Conservation (phyloP, 192 early-diverging fungal species). For the Haplosporangium gracile region DNA sequence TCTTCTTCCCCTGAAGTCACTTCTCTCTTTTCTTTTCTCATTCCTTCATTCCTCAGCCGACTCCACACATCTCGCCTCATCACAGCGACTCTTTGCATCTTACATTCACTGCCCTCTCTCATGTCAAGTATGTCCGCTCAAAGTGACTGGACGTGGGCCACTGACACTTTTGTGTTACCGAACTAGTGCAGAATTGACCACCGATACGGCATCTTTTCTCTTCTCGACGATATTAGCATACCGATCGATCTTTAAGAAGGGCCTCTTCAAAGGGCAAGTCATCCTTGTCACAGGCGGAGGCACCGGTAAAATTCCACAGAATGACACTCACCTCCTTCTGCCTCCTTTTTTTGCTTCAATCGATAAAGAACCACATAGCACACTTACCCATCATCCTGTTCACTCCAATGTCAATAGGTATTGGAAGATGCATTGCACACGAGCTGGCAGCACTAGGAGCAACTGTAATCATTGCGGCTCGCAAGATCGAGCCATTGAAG, state of each 20-base stretch:
- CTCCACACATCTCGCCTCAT: not conserved
- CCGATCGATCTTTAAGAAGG: conserved; percentile 31
- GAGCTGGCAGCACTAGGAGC: conserved; percentile 27
- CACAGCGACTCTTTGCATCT: not conserved
- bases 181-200: not conserved
- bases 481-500: conserved; percentile 28
- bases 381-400: not conserved
- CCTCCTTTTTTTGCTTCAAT: not conserved
- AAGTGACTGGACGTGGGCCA: not conserved
- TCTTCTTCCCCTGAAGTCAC: not conserved
- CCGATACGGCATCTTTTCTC: not conserved
- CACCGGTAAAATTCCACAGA: conserved; percentile 18
- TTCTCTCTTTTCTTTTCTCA: not conserved
- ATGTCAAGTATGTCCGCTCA: not conserved
- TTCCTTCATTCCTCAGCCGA: not conserved
- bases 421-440: conserved; percentile 38
- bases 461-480: conserved; percentile 28
- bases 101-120: not conserved
- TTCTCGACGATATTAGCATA: not conserved
- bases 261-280: conserved; percentile 29
- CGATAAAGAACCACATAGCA: not conserved
- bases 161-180: not conserved
- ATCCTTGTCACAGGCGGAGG: conserved; percentile 36
- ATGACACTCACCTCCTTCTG: not conserved
- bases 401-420: not conserved